Base-by-base conservation (phyloP, 768 basidiomycete species). In the Mycena epipterygia region DNA sequence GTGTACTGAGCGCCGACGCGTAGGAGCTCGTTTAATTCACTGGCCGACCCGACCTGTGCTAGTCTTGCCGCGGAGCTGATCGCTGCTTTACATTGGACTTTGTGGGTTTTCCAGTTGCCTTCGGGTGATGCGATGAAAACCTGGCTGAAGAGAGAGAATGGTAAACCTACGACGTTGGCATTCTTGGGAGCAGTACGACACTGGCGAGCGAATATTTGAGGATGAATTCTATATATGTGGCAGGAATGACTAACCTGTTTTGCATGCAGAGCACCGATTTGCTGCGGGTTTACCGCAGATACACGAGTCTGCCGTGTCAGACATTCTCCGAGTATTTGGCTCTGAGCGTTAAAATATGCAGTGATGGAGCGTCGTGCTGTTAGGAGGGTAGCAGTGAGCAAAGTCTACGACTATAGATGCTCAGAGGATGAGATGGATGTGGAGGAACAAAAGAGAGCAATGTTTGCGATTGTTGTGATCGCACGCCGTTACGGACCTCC, bases 61-160 rank as follows among this genome's bases (percentile, higher is more conserved):
- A 12, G 32, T 6, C 21, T 35, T 23, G 64, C 11, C 17, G 21
- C 17, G 39, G 44, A 27, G 30, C 30, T 5, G 66, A n/a, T 58
- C 35, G 51, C 33, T 17, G 48, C 30, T 44, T 67, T 74, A 46
- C 73, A 74, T 23, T 59, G 48, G 23, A 44, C 41, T 29, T 74
- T 74, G 62, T 74, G 69, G 4, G 39, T n/a, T 14, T 64, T 67
- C 73, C 69, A 74, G 30, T 74, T 66, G 2, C 21, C 73, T 70
- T 7, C 0, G n/a, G n/a, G n/a, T n/a, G n/a, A n/a, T n/a, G n/a
- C n/a, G n/a, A n/a, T n/a, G n/a, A n/a, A n/a, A n/a, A n/a, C n/a
- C n/a, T n/a, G n/a, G n/a, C n/a, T n/a, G n/a, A n/a, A n/a, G n/a
- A n/a, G n/a, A n/a, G n/a, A n/a, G n/a, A n/a, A n/a, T n/a, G n/a